A percentile compares a stretch with the other conserved stretches of the same genome.
phyloP scores from a whole-genome alignment of 2,329 filamentous ascomycete genomes.

The Penicillium sp. region DNA sequence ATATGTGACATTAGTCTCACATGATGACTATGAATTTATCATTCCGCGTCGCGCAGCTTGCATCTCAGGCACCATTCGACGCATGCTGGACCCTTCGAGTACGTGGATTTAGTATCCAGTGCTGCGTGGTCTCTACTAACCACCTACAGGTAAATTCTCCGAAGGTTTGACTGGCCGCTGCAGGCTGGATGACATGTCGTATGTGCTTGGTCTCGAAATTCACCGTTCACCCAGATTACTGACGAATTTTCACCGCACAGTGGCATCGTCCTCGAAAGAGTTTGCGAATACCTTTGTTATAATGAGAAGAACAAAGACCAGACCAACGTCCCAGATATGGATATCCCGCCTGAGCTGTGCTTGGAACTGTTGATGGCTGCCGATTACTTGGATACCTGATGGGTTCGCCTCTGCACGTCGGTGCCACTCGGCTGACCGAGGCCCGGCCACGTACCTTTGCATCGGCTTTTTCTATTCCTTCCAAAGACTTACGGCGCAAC shows the following conservation, averaged over 20 bases:
- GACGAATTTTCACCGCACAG: slow-evolving; percentile 35
- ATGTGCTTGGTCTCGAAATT: slow-evolving; percentile 19
- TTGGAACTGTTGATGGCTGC: slow-evolving; percentile 67
- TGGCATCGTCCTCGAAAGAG: slow-evolving; percentile 65
- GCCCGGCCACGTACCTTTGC: not conserved
- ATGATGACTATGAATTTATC: slow-evolving; percentile 66
- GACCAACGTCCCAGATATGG: slow-evolving; percentile 65
- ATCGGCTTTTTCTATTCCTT: not conserved
- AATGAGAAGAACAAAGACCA: slow-evolving; percentile 64
- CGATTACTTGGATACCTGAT: slow-evolving; percentile 60
- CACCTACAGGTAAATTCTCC: slow-evolving; percentile 57
- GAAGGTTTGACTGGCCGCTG: slow-evolving; percentile 61
- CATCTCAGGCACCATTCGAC: slow-evolving; percentile 62
- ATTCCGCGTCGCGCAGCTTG: slow-evolving; percentile 62
- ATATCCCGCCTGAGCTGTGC: slow-evolving; percentile 65
- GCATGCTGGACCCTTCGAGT: slow-evolving; percentile 66
- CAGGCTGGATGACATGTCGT: slow-evolving; percentile 63
- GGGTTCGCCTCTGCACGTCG: not conserved
- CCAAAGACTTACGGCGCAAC: slow-evolving; percentile 19
- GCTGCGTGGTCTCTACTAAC: not conserved
- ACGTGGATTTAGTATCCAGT: slow-evolving; percentile 26
- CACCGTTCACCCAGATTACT: not conserved
- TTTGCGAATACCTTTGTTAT: slow-evolving; percentile 71
- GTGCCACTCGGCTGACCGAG: not conserved
- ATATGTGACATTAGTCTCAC: slow-evolving; percentile 65